Percentiles rank a stretch among this genome's conserved stretches.
phyloP scores from a whole-genome alignment of 2,329 filamentous ascomycete genomes.

The Botrytis cinerea region DNA sequence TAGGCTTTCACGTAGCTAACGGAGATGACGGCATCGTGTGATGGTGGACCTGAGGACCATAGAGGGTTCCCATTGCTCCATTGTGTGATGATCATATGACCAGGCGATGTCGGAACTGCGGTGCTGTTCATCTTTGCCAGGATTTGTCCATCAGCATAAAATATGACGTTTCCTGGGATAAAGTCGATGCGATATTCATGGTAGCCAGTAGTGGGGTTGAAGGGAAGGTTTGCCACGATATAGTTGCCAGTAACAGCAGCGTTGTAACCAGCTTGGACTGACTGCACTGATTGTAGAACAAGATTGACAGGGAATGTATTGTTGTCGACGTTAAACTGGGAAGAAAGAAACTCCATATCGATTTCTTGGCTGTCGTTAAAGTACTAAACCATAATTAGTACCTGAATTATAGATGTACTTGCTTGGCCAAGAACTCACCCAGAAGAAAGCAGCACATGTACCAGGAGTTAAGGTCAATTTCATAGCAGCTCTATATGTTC shows the following conservation, averaged over 20 bases:
- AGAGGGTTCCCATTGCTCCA: constrained; percentile 74
- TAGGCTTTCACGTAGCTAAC: constrained; percentile 75
- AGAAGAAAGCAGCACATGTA: constrained; percentile 80
- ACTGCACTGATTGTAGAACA: constrained; percentile 69
- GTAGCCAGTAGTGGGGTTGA: constrained; percentile 64
- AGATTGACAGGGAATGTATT: constrained; percentile 65
- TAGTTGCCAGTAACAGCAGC: constrained; percentile 62
- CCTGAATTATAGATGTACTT: neutral
- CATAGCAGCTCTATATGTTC: constrained; percentile 65
- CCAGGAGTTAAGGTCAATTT: constrained; percentile 52
- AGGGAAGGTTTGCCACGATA: constrained; percentile 59
- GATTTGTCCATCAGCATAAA: constrained; percentile 65
- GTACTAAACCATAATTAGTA: constrained; percentile 53
- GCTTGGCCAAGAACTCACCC: constrained; percentile 52
- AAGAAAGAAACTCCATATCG: constrained; percentile 76
- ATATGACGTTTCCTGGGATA: constrained; percentile 60
- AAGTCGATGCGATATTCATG: constrained; percentile 85
- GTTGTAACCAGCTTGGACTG: constrained; percentile 61
- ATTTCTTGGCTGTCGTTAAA: constrained; percentile 79
- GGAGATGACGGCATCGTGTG: constrained; percentile 60
- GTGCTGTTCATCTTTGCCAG: constrained; percentile 58
- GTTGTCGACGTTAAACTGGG: constrained; percentile 56
- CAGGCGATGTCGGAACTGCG: constrained; percentile 60
- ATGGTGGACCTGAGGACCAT: constrained; percentile 73
- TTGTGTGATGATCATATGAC: constrained; percentile 71